Percentiles rank a stretch among this genome's conserved stretches.
Evolutionary conservation across 2,329 filamentous ascomycete species (phyloP).

Genomic region (Cryphonectria naterciae): DNA sequence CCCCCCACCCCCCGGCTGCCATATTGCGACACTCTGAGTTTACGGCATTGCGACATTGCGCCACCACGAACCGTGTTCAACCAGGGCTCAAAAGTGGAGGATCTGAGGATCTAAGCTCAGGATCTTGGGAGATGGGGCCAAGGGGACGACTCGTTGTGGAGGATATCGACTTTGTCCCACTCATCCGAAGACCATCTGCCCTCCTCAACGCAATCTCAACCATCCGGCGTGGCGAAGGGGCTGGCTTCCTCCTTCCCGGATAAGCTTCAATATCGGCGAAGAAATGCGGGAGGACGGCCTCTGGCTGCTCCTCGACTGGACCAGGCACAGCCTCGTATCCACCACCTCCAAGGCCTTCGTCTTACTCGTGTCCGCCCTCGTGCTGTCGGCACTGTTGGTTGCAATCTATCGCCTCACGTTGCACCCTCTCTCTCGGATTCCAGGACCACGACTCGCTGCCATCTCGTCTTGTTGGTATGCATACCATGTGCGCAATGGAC

Average conservation of each 20-base stretch:
- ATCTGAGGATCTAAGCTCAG: neutral
- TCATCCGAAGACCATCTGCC: neutral
- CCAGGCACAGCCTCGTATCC: neutral
- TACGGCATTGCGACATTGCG: neutral
- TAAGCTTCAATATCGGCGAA: neutral
- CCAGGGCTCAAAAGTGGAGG: neutral
- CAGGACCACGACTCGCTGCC: slow-evolving; percentile 52
- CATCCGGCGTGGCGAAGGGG: neutral
- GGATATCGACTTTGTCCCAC: neutral
- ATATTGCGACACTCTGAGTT: neutral
- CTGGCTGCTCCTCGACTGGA: neutral
- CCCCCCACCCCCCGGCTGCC: neutral
- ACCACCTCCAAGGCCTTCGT: neutral
- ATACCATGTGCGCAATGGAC: slow-evolving; percentile 49
- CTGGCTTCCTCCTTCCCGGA: neutral
- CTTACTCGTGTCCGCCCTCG: neutral
- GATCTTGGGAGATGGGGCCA: neutral
- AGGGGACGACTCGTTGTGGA: neutral
- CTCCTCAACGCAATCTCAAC: neutral
- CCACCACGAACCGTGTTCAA: neutral
- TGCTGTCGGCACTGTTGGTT: slow-evolving; percentile 1
- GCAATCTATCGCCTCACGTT: slow-evolving; percentile 45
- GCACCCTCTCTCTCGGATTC: slow-evolving; percentile 50
- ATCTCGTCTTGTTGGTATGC: slow-evolving; percentile 55
- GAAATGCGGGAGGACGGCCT: neutral